Base-by-base conservation (phyloP, 2,329 filamentous ascomycete species). In the Pseudogymnoascus sp. region DNA sequence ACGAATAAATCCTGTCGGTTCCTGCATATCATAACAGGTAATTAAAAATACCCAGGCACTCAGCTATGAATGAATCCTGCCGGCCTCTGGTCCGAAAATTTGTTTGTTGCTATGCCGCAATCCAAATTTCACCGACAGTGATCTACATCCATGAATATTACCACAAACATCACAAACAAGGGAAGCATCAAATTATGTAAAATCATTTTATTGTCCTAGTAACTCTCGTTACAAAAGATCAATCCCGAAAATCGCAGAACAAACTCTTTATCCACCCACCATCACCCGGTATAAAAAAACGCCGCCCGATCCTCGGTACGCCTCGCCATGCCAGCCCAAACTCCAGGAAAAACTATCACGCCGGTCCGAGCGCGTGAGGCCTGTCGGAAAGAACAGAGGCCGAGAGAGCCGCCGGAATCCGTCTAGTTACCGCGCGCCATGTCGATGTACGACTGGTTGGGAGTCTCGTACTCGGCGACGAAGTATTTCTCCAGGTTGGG, bases 401-500 rank as follows among this genome's bases (percentile, higher is more conserved):
- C 18, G 39, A 25, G 18, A 42, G 39, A 21, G n/a, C n/a, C 39
- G 39, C 1, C 1, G 1, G 18, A 36, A 15, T n/a, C n/a, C n/a
- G n/a, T 42, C 60, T 63, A 67, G 40, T 60, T 61, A 37, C 64
- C 64, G 48, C 70, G 70, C 60, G 86, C 85, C 73, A 85, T 87
- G 66, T 91, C 88, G 61, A 87, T 79, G 70, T 92, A 92, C 61
- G 89, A 86, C 66, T 85, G 80, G 10, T 82, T 82, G 0, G 88
- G 87, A 29, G 83, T 86, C 75, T 91, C 89, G 71, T 94, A 94
- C 69, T 88, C 83, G 63, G 78, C 83, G 63, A 86, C 81, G 71
- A 99, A 96, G 75, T 94, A 96, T 25, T 83, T 83, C 62, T 84
- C 80, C 12, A 87, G 85, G 69, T 72, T 71, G 1, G 33, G 25